Evolutionary conservation across 305 asterid species (phyloP), one percentile per base, ranked within the genome.

Genomic region (Solanum hybrid): DNA sequence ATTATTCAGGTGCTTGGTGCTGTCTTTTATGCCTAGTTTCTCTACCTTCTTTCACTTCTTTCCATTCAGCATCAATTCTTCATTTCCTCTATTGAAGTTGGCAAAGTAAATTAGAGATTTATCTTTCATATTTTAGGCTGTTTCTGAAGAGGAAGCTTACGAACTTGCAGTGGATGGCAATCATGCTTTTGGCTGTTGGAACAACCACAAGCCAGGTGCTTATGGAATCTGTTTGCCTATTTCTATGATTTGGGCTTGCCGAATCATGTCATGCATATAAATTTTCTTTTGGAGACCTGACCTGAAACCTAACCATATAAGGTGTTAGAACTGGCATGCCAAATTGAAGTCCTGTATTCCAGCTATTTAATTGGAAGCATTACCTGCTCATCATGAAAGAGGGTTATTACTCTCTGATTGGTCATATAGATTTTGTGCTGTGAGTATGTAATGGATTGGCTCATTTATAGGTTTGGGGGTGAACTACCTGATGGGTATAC

Each of bases 131-230:
- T 92, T 92, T 81, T 95, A 97, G 99, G 97, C 94, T 97, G 91
- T 96, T 97, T 95, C 92, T 97, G 98, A 97, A 94, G 98, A 95
- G 95, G 96, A 96, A 93, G 95, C 99, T 97, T 89, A 96, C 99
- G 89, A 95, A 94, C 92, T 94, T 97, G 97, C 98, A 96, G 95
- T 97, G 99, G 99, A 95, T 96, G 95, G 99, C 99, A 29, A 94
- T 97, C 76, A 89, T 95, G 84, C 93, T 97, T 87, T 93, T 97
- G 94, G 98, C 99, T 92, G 94, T 96, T 89, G 99, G 99, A 92
- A 96, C 99, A 51, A 97, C 99, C 92, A 97, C 98, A 31, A 97
- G 99, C 92, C 99, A 97, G 99, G 99, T 97, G 91, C 91, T 79
- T 39, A 75, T 90, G 80, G 79, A 90, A 90, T 90, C 77, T 89